Evolutionary conservation across 768 basidiomycete species (phyloP).

Genomic region (Tulasnella sp.): DNA sequence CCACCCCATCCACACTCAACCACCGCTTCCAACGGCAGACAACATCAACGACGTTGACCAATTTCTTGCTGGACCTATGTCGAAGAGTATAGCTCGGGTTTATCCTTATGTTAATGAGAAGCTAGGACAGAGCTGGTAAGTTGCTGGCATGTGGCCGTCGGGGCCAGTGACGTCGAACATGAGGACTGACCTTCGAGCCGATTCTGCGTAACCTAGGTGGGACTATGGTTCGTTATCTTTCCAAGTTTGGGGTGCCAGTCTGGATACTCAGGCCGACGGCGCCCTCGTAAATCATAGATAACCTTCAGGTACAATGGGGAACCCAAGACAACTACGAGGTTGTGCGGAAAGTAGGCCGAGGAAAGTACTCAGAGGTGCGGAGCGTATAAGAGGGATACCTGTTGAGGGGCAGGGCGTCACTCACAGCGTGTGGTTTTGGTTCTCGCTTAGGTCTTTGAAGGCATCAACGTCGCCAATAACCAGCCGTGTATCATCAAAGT

Average conservation of each 20-base stretch:
- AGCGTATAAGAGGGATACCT: not conserved
- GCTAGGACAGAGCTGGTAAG: slow-evolving; percentile 51
- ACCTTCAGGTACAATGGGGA: slow-evolving; percentile 56
- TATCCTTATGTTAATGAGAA: slow-evolving; percentile 53
- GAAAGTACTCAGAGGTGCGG: slow-evolving; percentile 57
- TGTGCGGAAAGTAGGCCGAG: slow-evolving; percentile 53
- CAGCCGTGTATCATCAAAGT: slow-evolving; percentile 61
- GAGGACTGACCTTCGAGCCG: not conserved
- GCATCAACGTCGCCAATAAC: slow-evolving; percentile 47
- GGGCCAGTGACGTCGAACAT: not conserved
- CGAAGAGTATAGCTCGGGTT: slow-evolving; percentile 39
- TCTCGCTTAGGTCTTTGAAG: slow-evolving; percentile 45
- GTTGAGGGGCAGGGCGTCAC: not conserved
- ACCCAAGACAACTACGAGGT: slow-evolving; percentile 61
- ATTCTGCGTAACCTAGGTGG: slow-evolving; percentile 11
- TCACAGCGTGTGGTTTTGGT: slow-evolving; percentile 7
- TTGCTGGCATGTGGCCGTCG: not conserved
- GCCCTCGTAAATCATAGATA: slow-evolving; percentile 34
- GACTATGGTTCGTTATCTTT: slow-evolving; percentile 12
- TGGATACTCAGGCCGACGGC: not conserved
- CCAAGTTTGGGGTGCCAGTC: not conserved
- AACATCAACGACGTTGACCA: not conserved
- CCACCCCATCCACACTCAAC: not conserved
- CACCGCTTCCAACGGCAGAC: not conserved
- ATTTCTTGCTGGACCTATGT: not conserved